phyloP scores from a whole-genome alignment of 169 alveolate genomes.

The Ichthyophthirius multifiliis region DNA sequence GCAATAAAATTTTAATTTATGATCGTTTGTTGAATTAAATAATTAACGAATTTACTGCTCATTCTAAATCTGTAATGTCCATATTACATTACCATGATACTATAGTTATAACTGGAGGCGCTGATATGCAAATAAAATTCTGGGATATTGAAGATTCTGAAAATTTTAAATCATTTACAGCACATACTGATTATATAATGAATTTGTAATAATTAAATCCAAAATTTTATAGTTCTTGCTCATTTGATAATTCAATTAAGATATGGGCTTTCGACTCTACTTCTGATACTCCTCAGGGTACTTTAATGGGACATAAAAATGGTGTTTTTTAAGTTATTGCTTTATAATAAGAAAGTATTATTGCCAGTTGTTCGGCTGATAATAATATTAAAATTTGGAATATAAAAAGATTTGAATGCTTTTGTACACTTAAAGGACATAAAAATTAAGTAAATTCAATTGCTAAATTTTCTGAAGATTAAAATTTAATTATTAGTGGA shows the following conservation, averaged over 20 bases:
- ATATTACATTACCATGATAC: neutral
- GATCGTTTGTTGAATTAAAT: neutral
- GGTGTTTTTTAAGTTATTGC: neutral
- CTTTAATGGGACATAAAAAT: neutral
- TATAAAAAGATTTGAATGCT: neutral
- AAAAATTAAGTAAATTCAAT: neutral
- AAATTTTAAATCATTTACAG: neutral
- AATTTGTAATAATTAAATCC: neutral
- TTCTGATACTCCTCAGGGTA: neutral
- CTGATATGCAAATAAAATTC: neutral
- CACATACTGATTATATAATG: neutral
- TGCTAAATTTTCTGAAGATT: neutral
- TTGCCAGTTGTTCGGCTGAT: neutral
- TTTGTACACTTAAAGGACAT: neutral
- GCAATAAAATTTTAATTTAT: neutral
- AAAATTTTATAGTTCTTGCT: neutral
- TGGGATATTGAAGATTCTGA: constrained; percentile 1
- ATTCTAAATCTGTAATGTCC: neutral
- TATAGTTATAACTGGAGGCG: neutral
- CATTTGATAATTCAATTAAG: neutral
- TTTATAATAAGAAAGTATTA: neutral
- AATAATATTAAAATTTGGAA: neutral
- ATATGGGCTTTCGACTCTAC: neutral
- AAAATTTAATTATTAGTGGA: neutral
- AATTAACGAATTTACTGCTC: neutral